phyloP scores from a whole-genome alignment of 495 filamentous ascomycete species.

The Trichoderma erinaceum region DNA sequence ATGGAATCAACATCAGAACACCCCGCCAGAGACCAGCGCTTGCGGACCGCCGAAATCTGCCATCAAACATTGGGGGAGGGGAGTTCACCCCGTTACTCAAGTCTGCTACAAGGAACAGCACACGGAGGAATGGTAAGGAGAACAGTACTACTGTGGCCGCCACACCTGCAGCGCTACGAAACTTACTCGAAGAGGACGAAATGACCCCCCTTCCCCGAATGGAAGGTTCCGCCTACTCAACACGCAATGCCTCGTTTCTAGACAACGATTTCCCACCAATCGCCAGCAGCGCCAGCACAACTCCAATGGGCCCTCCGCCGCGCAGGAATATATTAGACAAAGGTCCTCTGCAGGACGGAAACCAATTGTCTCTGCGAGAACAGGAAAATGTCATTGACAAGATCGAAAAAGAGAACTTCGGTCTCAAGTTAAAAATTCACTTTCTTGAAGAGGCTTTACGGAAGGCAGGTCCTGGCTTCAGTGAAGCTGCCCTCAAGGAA shows the following conservation, averaged over 20 bases:
- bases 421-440: slow-evolving; percentile 73
- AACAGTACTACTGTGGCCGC: slow-evolving; percentile 42
- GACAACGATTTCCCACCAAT: slow-evolving; percentile 56
- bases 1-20: slow-evolving; percentile 56
- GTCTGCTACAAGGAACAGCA: slow-evolving; percentile 77
- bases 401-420: slow-evolving; percentile 89
- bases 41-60: slow-evolving; percentile 60
- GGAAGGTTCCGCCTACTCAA: slow-evolving; percentile 63
- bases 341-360: slow-evolving; percentile 69
- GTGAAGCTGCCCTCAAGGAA: slow-evolving; percentile 79
- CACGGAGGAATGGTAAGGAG: slow-evolving; percentile 52
- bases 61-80: slow-evolving; percentile 51
- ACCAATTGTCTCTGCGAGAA: slow-evolving; percentile 81
- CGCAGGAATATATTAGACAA: slow-evolving; percentile 48
- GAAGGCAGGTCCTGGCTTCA: slow-evolving; percentile 80
- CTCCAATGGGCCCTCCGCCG: slow-evolving; percentile 61
- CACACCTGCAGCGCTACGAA: slow-evolving; percentile 64
- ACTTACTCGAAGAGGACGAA: slow-evolving; percentile 48
- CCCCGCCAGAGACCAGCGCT: slow-evolving; percentile 59
- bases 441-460: slow-evolving; percentile 72
- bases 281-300: slow-evolving; percentile 72
- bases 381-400: slow-evolving; percentile 93
- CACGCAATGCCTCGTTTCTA: slow-evolving; percentile 44
- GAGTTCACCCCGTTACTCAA: slow-evolving; percentile 95
- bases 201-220: slow-evolving; percentile 54